phyloP scores from a whole-genome alignment of 2,329 filamentous ascomycete genomes.

The Diplodia mutila region DNA sequence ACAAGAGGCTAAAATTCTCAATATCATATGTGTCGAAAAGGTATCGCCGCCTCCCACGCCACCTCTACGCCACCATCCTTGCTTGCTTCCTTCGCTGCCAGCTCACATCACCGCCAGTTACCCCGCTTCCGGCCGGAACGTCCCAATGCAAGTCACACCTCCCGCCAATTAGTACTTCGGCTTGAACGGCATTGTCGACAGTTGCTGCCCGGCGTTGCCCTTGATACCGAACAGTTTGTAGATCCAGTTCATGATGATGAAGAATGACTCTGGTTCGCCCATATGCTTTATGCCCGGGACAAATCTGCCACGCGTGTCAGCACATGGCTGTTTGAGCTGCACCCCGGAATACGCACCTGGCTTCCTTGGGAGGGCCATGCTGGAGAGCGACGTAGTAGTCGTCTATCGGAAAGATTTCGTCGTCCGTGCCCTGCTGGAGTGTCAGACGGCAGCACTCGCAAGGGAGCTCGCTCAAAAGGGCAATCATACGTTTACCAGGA shows the following conservation, averaged over 20 bases:
- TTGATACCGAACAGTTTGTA: slow-evolving; percentile 53
- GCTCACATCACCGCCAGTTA: slow-evolving; percentile 11
- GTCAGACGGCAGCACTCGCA: background rate
- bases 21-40: background rate
- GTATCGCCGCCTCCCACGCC: background rate
- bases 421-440: slow-evolving; percentile 51
- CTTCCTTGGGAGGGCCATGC: slow-evolving; percentile 59
- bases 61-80: slow-evolving; percentile 10
- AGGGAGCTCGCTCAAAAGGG: background rate
- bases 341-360: slow-evolving; percentile 33
- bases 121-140: slow-evolving; percentile 5
- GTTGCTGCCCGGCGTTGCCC: slow-evolving; percentile 47
- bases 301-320: slow-evolving; percentile 38
- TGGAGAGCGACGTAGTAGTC: slow-evolving; percentile 60
- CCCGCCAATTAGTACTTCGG: slow-evolving; percentile 45
- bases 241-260: slow-evolving; percentile 54
- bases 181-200: slow-evolving; percentile 53
- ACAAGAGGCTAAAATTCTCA: slow-evolving; percentile 3
- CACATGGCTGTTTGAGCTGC: slow-evolving; percentile 1
- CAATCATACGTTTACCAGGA: slow-evolving; percentile 56
- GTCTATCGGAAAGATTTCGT: slow-evolving; percentile 66
- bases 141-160: background rate
- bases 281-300: slow-evolving; percentile 52
- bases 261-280: slow-evolving; percentile 56
- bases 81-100: background rate